Evolutionary conservation across 2,329 filamentous ascomycete genomes (phyloP).

Genomic region (Clonostachys rhizophaga): DNA sequence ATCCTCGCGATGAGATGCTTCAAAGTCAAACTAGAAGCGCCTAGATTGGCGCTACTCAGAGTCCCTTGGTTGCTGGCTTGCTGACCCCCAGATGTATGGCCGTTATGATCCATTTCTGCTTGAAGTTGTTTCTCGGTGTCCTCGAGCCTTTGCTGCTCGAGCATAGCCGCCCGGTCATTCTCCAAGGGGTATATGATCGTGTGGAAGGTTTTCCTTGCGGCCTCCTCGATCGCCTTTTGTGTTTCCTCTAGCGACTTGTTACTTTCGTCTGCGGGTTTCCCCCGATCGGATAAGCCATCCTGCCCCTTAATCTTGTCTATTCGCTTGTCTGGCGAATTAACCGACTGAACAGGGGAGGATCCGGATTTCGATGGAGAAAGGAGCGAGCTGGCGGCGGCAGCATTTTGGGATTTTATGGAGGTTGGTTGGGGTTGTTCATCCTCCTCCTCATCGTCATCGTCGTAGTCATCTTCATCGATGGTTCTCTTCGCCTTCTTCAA

Average conservation of each 20-base stretch:
- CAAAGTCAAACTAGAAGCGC: conserved; percentile 89
- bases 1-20: conserved; percentile 97
- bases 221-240: conserved; percentile 85
- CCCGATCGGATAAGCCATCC: conserved; percentile 42
- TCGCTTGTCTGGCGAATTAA: conserved; percentile 55
- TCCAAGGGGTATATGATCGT: conserved; percentile 94
- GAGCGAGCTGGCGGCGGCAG: conserved; percentile 46
- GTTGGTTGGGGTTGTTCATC: conserved; percentile 59
- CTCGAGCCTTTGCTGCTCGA: conserved; percentile 94
- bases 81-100: conserved; percentile 40
- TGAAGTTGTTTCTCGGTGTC: conserved; percentile 95
- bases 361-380: conserved; percentile 68
- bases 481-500: conserved; percentile 71
- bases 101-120: conserved; percentile 80
- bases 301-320: conserved; percentile 45
- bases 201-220: conserved; percentile 85
- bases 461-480: conserved; percentile 83
- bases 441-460: conserved; percentile 77
- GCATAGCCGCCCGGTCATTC: conserved; percentile 91
- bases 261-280: conserved; percentile 78
- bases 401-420: conserved; percentile 47
- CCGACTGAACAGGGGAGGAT: conserved; percentile 60
- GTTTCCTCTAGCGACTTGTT: conserved; percentile 91
- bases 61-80: conserved; percentile 73
- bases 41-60: conserved; percentile 88